These are phyloP conservation scores for Fusarium nematophilum DNA, from an alignment of 2,329 filamentous ascomycete species.

Conservation along the genomic window DNA sequence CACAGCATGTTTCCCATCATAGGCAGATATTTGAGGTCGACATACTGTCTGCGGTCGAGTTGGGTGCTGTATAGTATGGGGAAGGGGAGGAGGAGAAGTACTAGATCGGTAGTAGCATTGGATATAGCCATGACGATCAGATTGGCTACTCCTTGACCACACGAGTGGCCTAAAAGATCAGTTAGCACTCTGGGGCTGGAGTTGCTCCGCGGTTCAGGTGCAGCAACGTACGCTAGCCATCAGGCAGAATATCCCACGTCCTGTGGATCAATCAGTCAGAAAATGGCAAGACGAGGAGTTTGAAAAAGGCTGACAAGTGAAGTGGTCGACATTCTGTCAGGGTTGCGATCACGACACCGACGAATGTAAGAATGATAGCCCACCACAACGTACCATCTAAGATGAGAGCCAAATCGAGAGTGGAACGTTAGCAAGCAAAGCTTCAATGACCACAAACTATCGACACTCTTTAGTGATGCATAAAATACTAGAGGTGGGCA, in stretches of 20 bases:
- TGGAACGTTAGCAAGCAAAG: conserved; percentile 46
- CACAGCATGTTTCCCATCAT: neutral
- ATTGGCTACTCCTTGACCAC: conserved; percentile 37
- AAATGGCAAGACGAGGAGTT: too few species aligned
- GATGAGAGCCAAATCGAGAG: conserved; percentile 44
- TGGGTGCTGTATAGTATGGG: conserved; percentile 43
- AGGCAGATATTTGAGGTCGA: neutral
- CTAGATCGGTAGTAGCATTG: conserved; percentile 45
- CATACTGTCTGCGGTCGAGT: conserved; percentile 22
- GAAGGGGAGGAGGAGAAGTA: conserved; percentile 46
- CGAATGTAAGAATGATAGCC: conserved; percentile 43
- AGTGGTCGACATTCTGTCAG: conserved; percentile 45
- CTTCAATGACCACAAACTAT: conserved; percentile 47
- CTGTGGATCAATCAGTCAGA: too few species aligned
- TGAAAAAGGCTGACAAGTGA: too few species aligned
- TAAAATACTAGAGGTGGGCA: too few species aligned
- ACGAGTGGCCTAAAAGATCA: neutral
- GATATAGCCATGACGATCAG: conserved; percentile 46
- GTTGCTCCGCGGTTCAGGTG: too few species aligned
- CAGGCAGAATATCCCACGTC: conserved; percentile 5
- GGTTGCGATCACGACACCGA: conserved; percentile 43
- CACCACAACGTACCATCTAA: conserved; percentile 39
- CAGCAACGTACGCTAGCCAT: neutral
- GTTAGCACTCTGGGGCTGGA: neutral
- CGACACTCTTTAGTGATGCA: conserved; percentile 9